Evolutionary conservation across 352 stramenopile genomes (phyloP).

Genomic region (Globisporangium barbulae): DNA sequence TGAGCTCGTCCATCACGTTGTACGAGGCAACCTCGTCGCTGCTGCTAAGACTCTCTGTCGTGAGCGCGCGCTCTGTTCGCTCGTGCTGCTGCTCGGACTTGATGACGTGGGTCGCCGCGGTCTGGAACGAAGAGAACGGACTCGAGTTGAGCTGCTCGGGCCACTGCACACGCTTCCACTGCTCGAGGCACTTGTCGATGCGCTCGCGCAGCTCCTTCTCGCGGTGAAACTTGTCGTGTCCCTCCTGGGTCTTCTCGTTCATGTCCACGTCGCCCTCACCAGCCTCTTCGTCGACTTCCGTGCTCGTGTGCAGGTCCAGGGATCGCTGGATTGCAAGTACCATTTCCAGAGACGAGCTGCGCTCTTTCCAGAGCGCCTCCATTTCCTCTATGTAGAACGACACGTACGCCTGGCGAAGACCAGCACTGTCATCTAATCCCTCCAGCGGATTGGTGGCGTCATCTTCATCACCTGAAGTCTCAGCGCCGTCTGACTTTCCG

Average conservation of each 20-base stretch:
- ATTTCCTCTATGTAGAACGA: conserved; percentile 82
- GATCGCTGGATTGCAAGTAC: conserved; percentile 71
- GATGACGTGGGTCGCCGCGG: conserved; percentile 12
- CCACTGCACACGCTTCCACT: conserved; percentile 72
- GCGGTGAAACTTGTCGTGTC: conserved; percentile 37
- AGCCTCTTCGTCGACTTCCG: conserved; percentile 1
- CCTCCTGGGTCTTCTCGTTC: conserved; percentile 23
- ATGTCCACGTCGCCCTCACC: conserved; percentile 25
- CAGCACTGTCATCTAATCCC: conserved; percentile 41
- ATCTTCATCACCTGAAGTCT: conserved; percentile 5
- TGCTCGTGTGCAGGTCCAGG: conserved; percentile 21
- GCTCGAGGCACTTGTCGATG: conserved; percentile 44
- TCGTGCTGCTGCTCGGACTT: conserved; percentile 34
- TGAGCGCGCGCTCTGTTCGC: background rate
- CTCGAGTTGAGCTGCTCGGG: conserved; percentile 50
- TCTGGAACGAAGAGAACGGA: conserved; percentile 31
- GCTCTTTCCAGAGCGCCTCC: conserved; percentile 78
- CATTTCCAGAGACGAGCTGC: conserved; percentile 71
- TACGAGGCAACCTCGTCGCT: conserved; percentile 8
- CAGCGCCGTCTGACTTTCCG: conserved; percentile 10
- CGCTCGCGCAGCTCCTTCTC: conserved; percentile 46
- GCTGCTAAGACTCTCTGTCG: conserved; percentile 11
- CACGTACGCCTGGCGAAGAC: conserved; percentile 62
- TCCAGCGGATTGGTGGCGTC: background rate
- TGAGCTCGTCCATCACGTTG: conserved; percentile 68